Evolutionary conservation across 2,329 filamentous ascomycete genomes (phyloP).

Genomic region (Mollisiaceae sp.): DNA sequence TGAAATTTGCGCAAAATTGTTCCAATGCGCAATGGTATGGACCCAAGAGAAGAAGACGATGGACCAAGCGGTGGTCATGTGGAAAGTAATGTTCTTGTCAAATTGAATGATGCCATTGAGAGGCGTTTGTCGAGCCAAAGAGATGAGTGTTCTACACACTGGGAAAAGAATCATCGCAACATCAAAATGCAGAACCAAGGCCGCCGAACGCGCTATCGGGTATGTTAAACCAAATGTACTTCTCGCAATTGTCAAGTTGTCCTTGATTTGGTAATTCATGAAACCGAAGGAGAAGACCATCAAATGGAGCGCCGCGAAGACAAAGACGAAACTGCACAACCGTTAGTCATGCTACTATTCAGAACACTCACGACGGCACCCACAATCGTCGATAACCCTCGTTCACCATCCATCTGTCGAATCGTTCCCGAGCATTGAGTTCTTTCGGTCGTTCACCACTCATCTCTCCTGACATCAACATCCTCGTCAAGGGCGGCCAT

Average conservation of each 20-base stretch:
- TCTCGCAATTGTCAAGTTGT: slow-evolving; percentile 70
- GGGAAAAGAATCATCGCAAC: slow-evolving; percentile 80
- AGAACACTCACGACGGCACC: slow-evolving; percentile 44
- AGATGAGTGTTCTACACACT: slow-evolving; percentile 84
- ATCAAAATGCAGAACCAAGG: slow-evolving; percentile 80
- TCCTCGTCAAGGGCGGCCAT: slow-evolving; percentile 82
- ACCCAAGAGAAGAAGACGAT: slow-evolving; percentile 90
- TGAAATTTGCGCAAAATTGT: slow-evolving; percentile 80
- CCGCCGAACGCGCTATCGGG: slow-evolving; percentile 76
- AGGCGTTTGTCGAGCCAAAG: slow-evolving; percentile 77
- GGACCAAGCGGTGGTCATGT: slow-evolving; percentile 84
- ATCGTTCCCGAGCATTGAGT: slow-evolving; percentile 71
- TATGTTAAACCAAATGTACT: slow-evolving; percentile 77
- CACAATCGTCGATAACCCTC: slow-evolving; percentile 83
- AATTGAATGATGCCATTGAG: slow-evolving; percentile 87
- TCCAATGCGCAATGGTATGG: slow-evolving; percentile 86
- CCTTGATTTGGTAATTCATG: slow-evolving; percentile 79
- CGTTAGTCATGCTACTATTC: slow-evolving; percentile 39
- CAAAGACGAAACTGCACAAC: slow-evolving; percentile 68
- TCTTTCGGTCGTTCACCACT: slow-evolving; percentile 73
- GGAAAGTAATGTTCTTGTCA: slow-evolving; percentile 89
- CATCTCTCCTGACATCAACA: slow-evolving; percentile 84
- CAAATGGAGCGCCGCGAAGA: slow-evolving; percentile 74
- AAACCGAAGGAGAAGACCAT: slow-evolving; percentile 82
- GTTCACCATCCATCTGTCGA: slow-evolving; percentile 89